Percentiles rank a stretch among this genome's conserved stretches.
These are phyloP conservation scores for Aspergillus homomorphus DNA, from an alignment of 495 filamentous ascomycete species.

Conservation along the genomic window DNA sequence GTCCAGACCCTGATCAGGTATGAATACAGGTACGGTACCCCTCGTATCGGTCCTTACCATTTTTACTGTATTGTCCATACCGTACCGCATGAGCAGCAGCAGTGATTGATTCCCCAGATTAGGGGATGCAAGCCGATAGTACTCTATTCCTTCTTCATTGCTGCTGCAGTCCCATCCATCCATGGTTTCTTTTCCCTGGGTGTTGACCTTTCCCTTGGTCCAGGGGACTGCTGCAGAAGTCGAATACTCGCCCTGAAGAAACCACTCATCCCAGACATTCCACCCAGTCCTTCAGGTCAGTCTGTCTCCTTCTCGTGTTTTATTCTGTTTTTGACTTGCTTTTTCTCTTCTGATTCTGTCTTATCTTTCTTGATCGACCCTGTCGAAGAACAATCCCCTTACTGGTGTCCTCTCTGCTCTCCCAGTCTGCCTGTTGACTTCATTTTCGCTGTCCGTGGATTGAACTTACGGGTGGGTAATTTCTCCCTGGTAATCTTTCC, in stretches of 20 bases:
- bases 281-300: no score
- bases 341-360: conserved; percentile 9
- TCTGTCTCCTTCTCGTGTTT: background rate
- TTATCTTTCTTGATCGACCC: background rate
- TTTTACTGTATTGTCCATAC: background rate
- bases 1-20: background rate
- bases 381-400: no score
- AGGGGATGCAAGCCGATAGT: background rate
- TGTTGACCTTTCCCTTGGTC: background rate
- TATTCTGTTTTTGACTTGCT: conserved; percentile 10
- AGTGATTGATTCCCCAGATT: background rate
- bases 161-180: no score
- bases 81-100: background rate
- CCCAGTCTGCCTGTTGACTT: no score
- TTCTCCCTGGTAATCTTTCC: conserved; percentile 5
- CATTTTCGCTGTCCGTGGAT: no score
- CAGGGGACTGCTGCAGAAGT: background rate
- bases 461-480: background rate
- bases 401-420: no score
- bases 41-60: no score
- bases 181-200: no score
- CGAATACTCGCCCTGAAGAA: background rate
- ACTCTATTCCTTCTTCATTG: conserved; percentile 7
- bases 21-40: no score
- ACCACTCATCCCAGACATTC: no score